These are phyloP conservation scores for Diaporthe helianthi DNA, from an alignment of 2,329 filamentous ascomycete species.

Conservation along the genomic window DNA sequence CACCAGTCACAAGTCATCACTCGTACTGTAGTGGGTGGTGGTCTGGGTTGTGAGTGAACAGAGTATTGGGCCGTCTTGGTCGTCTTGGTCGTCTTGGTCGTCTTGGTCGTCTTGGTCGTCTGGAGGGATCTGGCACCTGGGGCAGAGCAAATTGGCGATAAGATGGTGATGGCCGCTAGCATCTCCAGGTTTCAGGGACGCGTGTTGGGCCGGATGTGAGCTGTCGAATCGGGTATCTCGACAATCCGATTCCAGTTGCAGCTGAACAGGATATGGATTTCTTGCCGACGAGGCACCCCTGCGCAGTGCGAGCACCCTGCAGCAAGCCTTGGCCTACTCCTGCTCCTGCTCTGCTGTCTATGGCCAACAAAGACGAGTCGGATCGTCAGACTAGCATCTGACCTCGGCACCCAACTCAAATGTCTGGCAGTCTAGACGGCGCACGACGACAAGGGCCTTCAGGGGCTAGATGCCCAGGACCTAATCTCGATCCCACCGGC, in stretches of 20 bases:
- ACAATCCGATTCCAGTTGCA: constrained; percentile 13
- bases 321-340: background rate
- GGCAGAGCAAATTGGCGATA: constrained; percentile 13
- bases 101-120: background rate
- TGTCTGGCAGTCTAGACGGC: too few relatives aligned
- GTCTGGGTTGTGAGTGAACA: background rate
- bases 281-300: constrained; percentile 2
- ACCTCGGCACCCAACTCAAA: background rate
- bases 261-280: constrained; percentile 13
- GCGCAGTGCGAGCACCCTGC: background rate
- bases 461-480: background rate
- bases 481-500: constrained; percentile 2
- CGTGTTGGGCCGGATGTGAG: constrained; percentile 27
- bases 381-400: background rate
- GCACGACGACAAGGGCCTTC: constrained; percentile 13
- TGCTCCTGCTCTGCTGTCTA: background rate
- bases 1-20: too few relatives aligned
- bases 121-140: background rate
- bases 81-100: background rate
- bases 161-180: constrained; percentile 8
- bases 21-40: too few relatives aligned
- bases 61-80: background rate
- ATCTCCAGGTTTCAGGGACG: constrained; percentile 15
- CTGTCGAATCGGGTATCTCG: constrained; percentile 33
- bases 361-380: background rate